These are phyloP conservation scores for Phytophthora sp. DNA, from an alignment of 352 stramenopile species.

Conservation along the genomic window DNA sequence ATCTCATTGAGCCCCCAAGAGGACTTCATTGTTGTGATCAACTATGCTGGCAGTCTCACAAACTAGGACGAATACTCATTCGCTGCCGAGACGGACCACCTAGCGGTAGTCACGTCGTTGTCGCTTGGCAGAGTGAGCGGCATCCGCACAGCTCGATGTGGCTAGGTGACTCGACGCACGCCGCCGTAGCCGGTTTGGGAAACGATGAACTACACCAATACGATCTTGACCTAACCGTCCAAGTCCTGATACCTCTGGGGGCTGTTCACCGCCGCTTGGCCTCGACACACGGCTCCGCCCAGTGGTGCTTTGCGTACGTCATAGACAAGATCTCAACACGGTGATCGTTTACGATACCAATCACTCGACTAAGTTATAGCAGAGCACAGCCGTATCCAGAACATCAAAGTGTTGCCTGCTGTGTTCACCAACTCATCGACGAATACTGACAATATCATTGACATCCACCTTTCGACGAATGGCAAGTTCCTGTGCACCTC, in stretches of 20 bases:
- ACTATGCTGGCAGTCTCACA: constrained; percentile 65
- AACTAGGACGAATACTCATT: too few relatives aligned
- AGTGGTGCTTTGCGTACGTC: constrained; percentile 52
- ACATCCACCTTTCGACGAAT: constrained; percentile 51
- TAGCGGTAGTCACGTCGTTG: constrained; percentile 38
- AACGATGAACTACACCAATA: constrained; percentile 61
- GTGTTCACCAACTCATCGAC: constrained; percentile 33
- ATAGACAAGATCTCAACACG: constrained; percentile 62
- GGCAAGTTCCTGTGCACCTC: constrained; percentile 65
- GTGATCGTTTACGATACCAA: constrained; percentile 55
- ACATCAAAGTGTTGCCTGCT: constrained; percentile 51
- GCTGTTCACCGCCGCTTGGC: constrained; percentile 31
- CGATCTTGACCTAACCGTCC: constrained; percentile 36
- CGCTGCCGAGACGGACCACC: constrained; percentile 33
- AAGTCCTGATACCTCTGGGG: constrained; percentile 33
- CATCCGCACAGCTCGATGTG: constrained; percentile 69
- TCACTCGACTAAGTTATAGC: constrained; percentile 16
- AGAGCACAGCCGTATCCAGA: constrained; percentile 36
- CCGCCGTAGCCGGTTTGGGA: constrained; percentile 53
- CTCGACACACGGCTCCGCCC: constrained; percentile 64
- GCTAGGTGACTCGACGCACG: constrained; percentile 39
- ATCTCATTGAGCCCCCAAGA: constrained; percentile 51
- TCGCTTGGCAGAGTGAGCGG: constrained; percentile 40
- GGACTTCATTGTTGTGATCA: constrained; percentile 53
- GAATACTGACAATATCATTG: constrained; percentile 44